phyloP scores from a whole-genome alignment of 108 stramenopile species.

The Stephanodiscus triporus region DNA sequence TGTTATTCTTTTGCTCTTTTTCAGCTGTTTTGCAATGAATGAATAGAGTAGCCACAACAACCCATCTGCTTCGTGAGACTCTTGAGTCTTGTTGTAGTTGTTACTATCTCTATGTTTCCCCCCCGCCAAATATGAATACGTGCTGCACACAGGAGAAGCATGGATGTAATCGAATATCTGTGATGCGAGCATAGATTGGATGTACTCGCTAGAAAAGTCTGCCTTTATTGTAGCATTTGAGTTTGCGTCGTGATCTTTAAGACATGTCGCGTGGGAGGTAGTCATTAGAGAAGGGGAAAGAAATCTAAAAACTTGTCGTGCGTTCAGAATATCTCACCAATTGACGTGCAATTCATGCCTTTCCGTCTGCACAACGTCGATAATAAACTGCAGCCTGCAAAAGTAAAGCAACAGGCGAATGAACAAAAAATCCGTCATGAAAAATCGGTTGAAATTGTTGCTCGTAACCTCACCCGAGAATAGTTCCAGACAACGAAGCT shows the following conservation, averaged over 20 bases:
- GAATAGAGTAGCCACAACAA: constrained; percentile 14
- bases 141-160: constrained; percentile 51
- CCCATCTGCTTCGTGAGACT: constrained; percentile 22
- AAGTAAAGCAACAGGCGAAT: neutral
- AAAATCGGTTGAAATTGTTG: neutral
- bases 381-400: constrained; percentile 26
- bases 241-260: constrained; percentile 18
- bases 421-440: neutral
- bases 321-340: constrained; percentile 6
- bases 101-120: constrained; percentile 36
- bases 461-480: constrained; percentile 17
- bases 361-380: constrained; percentile 29
- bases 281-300: too few species aligned
- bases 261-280: neutral
- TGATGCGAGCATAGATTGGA: constrained; percentile 13
- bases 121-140: constrained; percentile 36
- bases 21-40: constrained; percentile 5
- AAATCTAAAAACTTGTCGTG: too few species aligned
- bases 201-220: constrained; percentile 21
- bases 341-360: constrained; percentile 29
- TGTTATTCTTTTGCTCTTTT: constrained; percentile 16
- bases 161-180: constrained; percentile 42
- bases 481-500: constrained; percentile 12
- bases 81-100: constrained; percentile 25
- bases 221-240: constrained; percentile 41